Percentiles rank a stretch among this genome's conserved stretches.
Evolutionary conservation across 345 rosid genomes (phyloP).

Genomic region (Sisymbrium altissimum): DNA sequence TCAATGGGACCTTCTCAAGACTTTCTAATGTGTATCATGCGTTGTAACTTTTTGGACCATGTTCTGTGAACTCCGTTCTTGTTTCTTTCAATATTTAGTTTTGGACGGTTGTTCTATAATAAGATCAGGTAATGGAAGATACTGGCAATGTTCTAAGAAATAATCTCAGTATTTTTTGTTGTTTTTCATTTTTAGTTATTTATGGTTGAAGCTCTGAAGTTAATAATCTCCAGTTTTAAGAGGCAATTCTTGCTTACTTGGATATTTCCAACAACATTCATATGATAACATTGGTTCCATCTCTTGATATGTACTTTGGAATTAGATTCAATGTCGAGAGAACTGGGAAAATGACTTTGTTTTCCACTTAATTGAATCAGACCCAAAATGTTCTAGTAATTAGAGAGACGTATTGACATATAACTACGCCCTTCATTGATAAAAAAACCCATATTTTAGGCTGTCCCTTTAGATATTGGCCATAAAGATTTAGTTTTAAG

Average conservation of each 20-base stretch:
- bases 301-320: background rate
- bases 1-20: background rate
- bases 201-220: background rate
- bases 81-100: background rate
- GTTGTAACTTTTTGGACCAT: slow-evolving; percentile 11
- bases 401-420: too few relatives aligned
- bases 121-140: background rate
- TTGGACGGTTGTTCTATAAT: background rate
- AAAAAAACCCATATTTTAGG: too few relatives aligned
- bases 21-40: slow-evolving; percentile 16
- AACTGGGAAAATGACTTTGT: background rate
- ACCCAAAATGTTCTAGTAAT: too few relatives aligned
- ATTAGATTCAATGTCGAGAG: background rate
- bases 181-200: background rate
- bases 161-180: background rate
- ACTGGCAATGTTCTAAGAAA: background rate
- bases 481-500: too few relatives aligned
- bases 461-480: too few relatives aligned
- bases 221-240: background rate
- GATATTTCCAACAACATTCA: background rate
- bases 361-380: too few relatives aligned
- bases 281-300: background rate
- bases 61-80: background rate
- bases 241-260: background rate
- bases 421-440: too few relatives aligned